Evolutionary conservation across 768 basidiomycete species (phyloP), one percentile per base, ranked within the genome.

Genomic region (Pisolithus tinctorius): DNA sequence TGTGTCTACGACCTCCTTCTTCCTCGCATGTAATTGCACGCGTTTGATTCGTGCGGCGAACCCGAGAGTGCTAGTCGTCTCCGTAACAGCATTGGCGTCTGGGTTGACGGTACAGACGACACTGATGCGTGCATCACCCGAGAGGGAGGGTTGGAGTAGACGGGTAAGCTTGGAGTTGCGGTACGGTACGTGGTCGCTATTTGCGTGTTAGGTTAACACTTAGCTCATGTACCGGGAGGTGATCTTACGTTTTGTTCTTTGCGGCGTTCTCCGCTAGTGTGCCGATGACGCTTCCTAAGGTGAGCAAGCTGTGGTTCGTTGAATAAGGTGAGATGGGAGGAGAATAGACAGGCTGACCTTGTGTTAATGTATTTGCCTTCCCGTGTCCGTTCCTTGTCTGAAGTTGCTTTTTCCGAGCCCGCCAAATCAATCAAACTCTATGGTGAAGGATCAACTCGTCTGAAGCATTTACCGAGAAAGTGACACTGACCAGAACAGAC

Each of bases 351-450:
- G 44, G 55, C 62, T 8, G 25, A 83, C 86, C 85, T 87, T 4
- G 88, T 90, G 61, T 99, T 99, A 70, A 98, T 99, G 63, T 93
- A 95, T 63, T 88, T 91, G 11, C 95, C 96, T 67, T 99, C 96
- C 42, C 87, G 79, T n/a, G 93, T 93, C 42, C 96, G 75, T 52
- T 97, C 93, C 65, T 94, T 95, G 67, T 94, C 92, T 1, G 88
- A 89, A 0, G 94, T 97, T 0, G 94, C 95, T 64, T 86, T 92
- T 65, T 99, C 96, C 0, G 93, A 95, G 4, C 96, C 96, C 46
- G 96, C 96, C 10, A 99, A 75, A 75, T 99, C 93, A 52, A 96
- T 96, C 45, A 96, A 73, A 64, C 87, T 93, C 88, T 93, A 57
- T 3, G 53, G 8, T 16, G 14, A 29, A 37, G 8, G 43, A 31